phyloP scores from a whole-genome alignment of 257 asterid genomes.

The Nicotiana sylvestris region DNA sequence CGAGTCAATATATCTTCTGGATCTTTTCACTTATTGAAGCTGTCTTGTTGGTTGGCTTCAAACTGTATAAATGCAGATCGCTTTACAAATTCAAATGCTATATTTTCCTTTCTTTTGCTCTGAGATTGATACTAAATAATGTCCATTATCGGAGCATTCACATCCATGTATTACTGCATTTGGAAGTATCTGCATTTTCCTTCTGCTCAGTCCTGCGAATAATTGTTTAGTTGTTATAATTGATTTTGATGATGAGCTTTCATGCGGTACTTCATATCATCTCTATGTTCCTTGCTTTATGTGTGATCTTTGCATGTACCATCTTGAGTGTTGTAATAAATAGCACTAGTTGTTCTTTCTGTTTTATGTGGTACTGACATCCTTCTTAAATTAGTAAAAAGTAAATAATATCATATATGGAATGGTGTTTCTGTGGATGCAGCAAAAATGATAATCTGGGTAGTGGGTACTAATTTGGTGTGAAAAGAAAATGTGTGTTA shows the following conservation, averaged over 20 bases:
- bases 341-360: not conserved
- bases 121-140: not conserved
- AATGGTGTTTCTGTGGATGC: not conserved
- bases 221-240: not conserved
- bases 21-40: constrained; percentile 1
- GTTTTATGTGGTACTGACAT: not conserved
- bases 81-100: not conserved
- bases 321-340: not conserved
- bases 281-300: not conserved
- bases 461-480: not conserved
- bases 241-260: not conserved
- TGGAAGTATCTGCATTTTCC: not conserved
- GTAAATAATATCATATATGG: not conserved
- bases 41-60: not conserved
- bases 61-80: not conserved
- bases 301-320: not conserved
- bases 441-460: not conserved
- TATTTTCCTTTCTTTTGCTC: not conserved
- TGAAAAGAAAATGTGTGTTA: not conserved
- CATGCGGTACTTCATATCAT: not conserved
- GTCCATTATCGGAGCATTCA: not conserved
- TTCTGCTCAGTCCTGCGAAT: not conserved
- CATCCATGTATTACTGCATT: not conserved
- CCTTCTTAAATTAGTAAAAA: not conserved
- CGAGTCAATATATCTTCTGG: not conserved